phyloP scores from a whole-genome alignment of 2,329 filamentous ascomycete genomes.

The Phoma sp. region DNA sequence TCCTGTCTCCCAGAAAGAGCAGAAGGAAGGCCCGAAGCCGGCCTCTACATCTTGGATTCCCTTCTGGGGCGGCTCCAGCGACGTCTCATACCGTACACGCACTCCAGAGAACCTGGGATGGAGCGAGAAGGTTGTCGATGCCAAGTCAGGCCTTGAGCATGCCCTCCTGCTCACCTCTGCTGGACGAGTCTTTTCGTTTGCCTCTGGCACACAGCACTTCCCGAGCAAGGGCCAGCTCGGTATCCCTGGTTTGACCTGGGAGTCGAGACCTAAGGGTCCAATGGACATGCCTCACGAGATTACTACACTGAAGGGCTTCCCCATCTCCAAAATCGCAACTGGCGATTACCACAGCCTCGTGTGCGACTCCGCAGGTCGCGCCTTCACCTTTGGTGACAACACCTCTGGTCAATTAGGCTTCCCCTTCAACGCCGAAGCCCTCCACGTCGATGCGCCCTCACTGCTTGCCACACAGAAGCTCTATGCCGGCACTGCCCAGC shows the following conservation, averaged over 20 bases:
- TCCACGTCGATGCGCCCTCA: constrained; percentile 71
- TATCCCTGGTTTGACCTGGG: constrained; percentile 81
- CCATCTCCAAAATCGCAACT: constrained; percentile 75
- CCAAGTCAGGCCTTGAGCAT: constrained; percentile 83
- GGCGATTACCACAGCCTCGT: constrained; percentile 88
- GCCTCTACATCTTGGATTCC: constrained; percentile 74
- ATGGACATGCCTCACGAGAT: constrained; percentile 87
- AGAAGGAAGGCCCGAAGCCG: constrained; percentile 67
- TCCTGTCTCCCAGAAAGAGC: constrained; percentile 75
- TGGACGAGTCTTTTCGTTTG: constrained; percentile 88
- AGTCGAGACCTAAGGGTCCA: constrained; percentile 74
- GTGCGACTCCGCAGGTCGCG: constrained; percentile 74
- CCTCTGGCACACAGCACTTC: constrained; percentile 76
- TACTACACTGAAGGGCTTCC: constrained; percentile 70
- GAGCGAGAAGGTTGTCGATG: constrained; percentile 74
- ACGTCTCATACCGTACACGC: constrained; percentile 75
- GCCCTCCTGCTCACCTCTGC: constrained; percentile 81
- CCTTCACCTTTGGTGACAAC: constrained; percentile 93
- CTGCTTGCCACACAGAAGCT: constrained; percentile 73
- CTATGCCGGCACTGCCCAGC: constrained; percentile 69
- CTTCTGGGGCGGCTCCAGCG: constrained; percentile 67
- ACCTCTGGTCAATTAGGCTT: constrained; percentile 89
- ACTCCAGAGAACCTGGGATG: constrained; percentile 68
- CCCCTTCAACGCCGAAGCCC: constrained; percentile 67
- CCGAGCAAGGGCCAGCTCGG: constrained; percentile 87